A percentile compares a stretch with the other conserved stretches of the same genome.
phyloP scores from a whole-genome alignment of 495 filamentous ascomycete genomes.

The Podospora pseudoanserina region DNA sequence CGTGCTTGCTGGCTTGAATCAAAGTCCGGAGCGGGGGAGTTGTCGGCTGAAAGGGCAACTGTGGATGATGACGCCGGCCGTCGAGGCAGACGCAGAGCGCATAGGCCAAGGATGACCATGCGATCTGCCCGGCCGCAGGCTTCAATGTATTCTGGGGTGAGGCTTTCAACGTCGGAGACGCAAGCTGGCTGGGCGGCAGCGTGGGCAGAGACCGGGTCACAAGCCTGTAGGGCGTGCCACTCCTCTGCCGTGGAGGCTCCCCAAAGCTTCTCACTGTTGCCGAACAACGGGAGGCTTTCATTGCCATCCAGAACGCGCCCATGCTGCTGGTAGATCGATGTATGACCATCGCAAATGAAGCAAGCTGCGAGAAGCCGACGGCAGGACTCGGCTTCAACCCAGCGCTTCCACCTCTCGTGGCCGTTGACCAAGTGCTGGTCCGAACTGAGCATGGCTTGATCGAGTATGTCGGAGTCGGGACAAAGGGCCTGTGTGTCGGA shows the following conservation, averaged over 20 bases:
- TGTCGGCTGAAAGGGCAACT: slow-evolving; percentile 21
- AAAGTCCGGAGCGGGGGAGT: slow-evolving; percentile 30
- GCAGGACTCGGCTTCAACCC: slow-evolving; percentile 46
- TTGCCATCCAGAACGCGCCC: slow-evolving; percentile 33
- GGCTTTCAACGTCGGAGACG: slow-evolving; percentile 26
- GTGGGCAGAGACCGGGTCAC: slow-evolving; percentile 25
- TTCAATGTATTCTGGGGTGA: slow-evolving; percentile 32
- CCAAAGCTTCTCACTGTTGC: slow-evolving; percentile 39
- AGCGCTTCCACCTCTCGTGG: slow-evolving; percentile 43
- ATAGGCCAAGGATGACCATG: slow-evolving; percentile 35
- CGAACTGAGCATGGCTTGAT: slow-evolving; percentile 24
- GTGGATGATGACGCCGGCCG: slow-evolving; percentile 14
- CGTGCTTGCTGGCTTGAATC: slow-evolving; percentile 16
- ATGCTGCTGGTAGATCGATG: slow-evolving; percentile 49
- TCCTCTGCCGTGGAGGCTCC: slow-evolving; percentile 33
- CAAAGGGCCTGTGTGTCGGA: slow-evolving; percentile 41
- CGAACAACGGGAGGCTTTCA: slow-evolving; percentile 37
- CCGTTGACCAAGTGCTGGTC: slow-evolving; percentile 30
- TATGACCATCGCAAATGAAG: slow-evolving; percentile 50
- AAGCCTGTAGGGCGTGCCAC: slow-evolving; percentile 27
- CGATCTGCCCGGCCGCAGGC: slow-evolving; percentile 32
- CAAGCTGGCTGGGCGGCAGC: slow-evolving; percentile 24
- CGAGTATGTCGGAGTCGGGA: slow-evolving; percentile 27
- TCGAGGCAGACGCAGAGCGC: slow-evolving; percentile 39
- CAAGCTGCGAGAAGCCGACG: slow-evolving; percentile 50